phyloP scores from a whole-genome alignment of 2,329 filamentous ascomycete species.

The Thielaviopsis ethacetica region DNA sequence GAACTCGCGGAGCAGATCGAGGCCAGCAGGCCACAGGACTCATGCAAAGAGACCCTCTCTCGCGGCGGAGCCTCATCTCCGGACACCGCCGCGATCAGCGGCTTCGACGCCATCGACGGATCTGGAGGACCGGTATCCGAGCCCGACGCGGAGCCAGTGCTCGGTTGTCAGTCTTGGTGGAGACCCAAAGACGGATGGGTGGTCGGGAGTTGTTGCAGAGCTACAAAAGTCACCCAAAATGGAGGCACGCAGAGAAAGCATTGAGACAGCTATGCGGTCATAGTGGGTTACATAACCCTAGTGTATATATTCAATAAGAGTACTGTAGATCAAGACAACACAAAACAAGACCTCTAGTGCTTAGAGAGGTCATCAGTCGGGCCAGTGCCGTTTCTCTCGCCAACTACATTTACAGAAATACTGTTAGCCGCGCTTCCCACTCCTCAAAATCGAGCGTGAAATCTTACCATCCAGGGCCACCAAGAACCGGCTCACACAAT shows the following conservation, averaged over 20 bases:
- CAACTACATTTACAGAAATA: slow-evolving; percentile 34
- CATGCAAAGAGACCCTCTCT: background rate
- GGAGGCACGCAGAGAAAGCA: slow-evolving; percentile 32
- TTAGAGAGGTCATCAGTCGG: slow-evolving; percentile 23
- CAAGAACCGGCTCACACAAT: slow-evolving; percentile 70
- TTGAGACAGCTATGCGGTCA: slow-evolving; percentile 36
- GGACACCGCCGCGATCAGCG: slow-evolving; percentile 2
- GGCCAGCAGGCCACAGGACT: background rate
- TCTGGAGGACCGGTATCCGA: background rate
- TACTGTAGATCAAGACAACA: too few relatives aligned
- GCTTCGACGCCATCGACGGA: slow-evolving; percentile 1
- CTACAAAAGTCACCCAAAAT: slow-evolving; percentile 43
- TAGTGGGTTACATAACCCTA: background rate
- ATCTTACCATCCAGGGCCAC: slow-evolving; percentile 61
- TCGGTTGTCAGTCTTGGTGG: slow-evolving; percentile 14
- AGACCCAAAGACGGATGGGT: slow-evolving; percentile 25
- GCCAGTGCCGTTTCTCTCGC: slow-evolving; percentile 37
- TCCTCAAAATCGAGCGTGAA: background rate
- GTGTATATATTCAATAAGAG: background rate
- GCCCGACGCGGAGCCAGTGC: slow-evolving; percentile 1
- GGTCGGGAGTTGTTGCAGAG: slow-evolving; percentile 47
- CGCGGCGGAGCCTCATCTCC: background rate
- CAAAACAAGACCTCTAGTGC: slow-evolving; percentile 17
- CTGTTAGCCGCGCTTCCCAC: slow-evolving; percentile 15
- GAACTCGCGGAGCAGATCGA: background rate